Evolutionary conservation across 352 stramenopile genomes (phyloP).

Genomic region (Pythium sukuiense): DNA sequence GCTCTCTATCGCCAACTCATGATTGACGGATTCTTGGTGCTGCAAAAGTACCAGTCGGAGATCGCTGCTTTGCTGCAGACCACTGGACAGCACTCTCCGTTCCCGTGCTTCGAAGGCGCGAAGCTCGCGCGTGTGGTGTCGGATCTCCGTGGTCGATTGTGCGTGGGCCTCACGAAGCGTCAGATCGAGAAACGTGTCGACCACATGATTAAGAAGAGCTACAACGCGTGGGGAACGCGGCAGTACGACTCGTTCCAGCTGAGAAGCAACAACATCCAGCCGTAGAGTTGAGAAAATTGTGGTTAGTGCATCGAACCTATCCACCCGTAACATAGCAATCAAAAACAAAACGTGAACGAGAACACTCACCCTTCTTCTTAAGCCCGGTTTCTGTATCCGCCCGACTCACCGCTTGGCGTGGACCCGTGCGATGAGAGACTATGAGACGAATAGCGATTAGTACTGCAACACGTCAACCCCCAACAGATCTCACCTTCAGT

Average conservation of each 20-base stretch:
- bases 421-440: conserved; percentile 22
- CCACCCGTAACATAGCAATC: conserved; percentile 5
- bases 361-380: conserved; percentile 19
- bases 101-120: conserved; percentile 91
- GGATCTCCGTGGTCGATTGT: conserved; percentile 68
- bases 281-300: conserved; percentile 28
- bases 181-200: conserved; percentile 75
- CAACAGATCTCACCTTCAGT: conserved; percentile 29
- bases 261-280: conserved; percentile 89
- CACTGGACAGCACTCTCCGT: conserved; percentile 93
- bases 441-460: not conserved
- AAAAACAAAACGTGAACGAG: not conserved
- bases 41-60: conserved; percentile 92
- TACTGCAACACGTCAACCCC: not conserved
- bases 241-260: conserved; percentile 91
- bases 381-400: not conserved
- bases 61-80: conserved; percentile 95
- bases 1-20: conserved; percentile 91
- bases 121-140: conserved; percentile 62
- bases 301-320: conserved; percentile 2
- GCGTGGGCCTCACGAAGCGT: conserved; percentile 60
- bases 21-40: conserved; percentile 91
- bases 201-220: conserved; percentile 85
- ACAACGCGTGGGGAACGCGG: conserved; percentile 86
- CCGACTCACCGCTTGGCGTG: conserved; percentile 18